phyloP scores from a whole-genome alignment of 768 basidiomycete species.

The Phlebiopsis flavidoalba region DNA sequence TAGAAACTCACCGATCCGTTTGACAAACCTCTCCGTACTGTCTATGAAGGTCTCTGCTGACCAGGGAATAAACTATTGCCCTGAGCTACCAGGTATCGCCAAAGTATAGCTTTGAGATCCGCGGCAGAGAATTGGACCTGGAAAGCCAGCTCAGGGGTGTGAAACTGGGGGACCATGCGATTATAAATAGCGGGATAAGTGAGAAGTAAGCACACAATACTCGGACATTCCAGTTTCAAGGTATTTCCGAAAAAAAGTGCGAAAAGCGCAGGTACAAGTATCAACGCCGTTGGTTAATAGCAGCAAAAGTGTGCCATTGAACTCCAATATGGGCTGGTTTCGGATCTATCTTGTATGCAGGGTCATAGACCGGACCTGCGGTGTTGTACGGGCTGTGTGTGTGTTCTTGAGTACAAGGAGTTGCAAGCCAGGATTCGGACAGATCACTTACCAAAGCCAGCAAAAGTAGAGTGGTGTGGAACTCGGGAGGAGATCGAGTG shows the following conservation, averaged over 20 bases:
- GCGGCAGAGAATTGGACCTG: conserved; percentile 14
- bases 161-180: conserved; percentile 16
- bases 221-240: background rate
- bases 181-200: background rate
- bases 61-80: conserved; percentile 34
- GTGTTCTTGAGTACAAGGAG: no score
- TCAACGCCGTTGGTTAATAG: no score
- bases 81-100: conserved; percentile 1
- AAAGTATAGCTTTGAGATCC: conserved; percentile 15
- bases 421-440: no score
- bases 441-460: no score
- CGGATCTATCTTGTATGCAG: no score
- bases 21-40: conserved; percentile 55
- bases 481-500: no score
- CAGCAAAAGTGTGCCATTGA: no score
- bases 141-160: conserved; percentile 22
- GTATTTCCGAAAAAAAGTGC: background rate
- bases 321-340: no score
- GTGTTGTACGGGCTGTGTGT: no score
- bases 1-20: conserved; percentile 41
- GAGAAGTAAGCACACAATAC: background rate
- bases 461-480: no score
- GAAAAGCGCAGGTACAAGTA: no score
- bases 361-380: no score
- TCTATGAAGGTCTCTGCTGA: conserved; percentile 34